phyloP scores from a whole-genome alignment of 2,329 filamentous ascomycete genomes.

The Fonsecaea pedrosoi region DNA sequence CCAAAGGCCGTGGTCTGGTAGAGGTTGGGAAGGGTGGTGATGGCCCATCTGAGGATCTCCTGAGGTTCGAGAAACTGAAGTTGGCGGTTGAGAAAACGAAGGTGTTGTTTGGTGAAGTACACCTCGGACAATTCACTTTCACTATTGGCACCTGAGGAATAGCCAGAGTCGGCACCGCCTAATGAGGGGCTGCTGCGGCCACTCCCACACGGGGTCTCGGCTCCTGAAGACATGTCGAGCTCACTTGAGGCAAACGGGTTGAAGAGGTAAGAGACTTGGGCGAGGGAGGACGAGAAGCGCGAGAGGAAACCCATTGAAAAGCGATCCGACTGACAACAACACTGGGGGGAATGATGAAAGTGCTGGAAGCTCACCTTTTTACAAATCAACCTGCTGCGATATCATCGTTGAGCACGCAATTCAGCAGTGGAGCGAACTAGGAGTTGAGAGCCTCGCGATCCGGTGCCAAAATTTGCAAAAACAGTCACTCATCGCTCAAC shows the following conservation, averaged over 20 bases:
- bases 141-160: conserved; percentile 73
- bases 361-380: conserved; percentile 32
- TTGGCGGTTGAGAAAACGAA: conserved; percentile 89
- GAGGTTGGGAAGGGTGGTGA: conserved; percentile 85
- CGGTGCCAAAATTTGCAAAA: conserved; percentile 22
- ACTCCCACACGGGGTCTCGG: conserved; percentile 29
- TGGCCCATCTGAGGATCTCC: conserved; percentile 91
- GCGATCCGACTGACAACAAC: conserved; percentile 10
- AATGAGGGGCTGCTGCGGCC: conserved; percentile 34
- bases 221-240: conserved; percentile 30
- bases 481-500: conserved; percentile 23
- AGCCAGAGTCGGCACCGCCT: conserved; percentile 75
- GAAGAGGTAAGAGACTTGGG: not conserved
- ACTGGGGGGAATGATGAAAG: conserved; percentile 20
- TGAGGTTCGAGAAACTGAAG: conserved; percentile 85
- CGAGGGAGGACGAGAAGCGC: not conserved
- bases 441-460: conserved; percentile 32
- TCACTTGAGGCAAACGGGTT: conserved; percentile 19
- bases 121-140: conserved; percentile 73
- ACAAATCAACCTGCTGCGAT: conserved; percentile 34
- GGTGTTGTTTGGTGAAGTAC: conserved; percentile 83
- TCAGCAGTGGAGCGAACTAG: conserved; percentile 31
- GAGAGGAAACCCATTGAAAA: conserved; percentile 18
- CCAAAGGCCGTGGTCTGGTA: conserved; percentile 88
- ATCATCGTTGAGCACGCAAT: conserved; percentile 38